A percentile compares a stretch with the other conserved stretches of the same genome.
Evolutionary conservation across 371 early-diverging fungal species (phyloP).

Genomic region (Mucor saturninus): DNA sequence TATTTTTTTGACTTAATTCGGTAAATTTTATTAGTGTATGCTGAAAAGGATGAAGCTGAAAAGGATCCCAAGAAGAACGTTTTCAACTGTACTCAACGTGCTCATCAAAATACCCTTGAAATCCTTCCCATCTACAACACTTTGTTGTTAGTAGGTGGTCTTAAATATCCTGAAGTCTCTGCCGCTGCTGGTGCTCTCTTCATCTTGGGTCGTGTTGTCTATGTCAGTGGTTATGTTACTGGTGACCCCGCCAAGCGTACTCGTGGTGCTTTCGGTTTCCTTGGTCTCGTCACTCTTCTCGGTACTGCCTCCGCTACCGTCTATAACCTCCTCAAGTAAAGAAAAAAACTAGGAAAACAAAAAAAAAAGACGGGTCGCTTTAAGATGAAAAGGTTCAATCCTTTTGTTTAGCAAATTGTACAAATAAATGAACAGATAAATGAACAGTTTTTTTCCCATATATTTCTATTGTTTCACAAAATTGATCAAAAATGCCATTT

Average conservation of each 20-base stretch:
- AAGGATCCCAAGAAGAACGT: slow-evolving; percentile 60
- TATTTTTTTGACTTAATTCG: neutral
- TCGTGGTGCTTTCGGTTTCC: slow-evolving; percentile 45
- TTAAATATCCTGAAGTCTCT: slow-evolving; percentile 59
- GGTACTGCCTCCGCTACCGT: slow-evolving; percentile 37
- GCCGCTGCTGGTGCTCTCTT: slow-evolving; percentile 55
- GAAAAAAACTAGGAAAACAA: slow-evolving; percentile 6
- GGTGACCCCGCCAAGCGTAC: slow-evolving; percentile 60
- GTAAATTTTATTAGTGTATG: slow-evolving; percentile 49
- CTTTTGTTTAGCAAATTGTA: no score
- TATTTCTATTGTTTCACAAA: no score
- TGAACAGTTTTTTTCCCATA: no score
- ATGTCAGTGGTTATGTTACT: slow-evolving; percentile 54
- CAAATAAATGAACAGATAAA: no score
- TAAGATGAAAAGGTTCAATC: no score
- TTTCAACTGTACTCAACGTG: slow-evolving; percentile 76
- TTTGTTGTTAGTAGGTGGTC: slow-evolving; percentile 51
- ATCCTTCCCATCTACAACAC: slow-evolving; percentile 38
- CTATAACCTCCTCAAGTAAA: slow-evolving; percentile 26
- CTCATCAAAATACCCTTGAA: slow-evolving; percentile 63
- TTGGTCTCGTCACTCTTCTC: slow-evolving; percentile 52
- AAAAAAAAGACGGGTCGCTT: neutral
- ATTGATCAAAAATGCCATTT: no score
- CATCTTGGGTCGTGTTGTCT: slow-evolving; percentile 55
- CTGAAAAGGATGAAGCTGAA: slow-evolving; percentile 62